A percentile compares a stretch with the other conserved stretches of the same genome.
phyloP scores from a whole-genome alignment of 2,329 filamentous ascomycete genomes.

The Teratosphaeria gauchensis region DNA sequence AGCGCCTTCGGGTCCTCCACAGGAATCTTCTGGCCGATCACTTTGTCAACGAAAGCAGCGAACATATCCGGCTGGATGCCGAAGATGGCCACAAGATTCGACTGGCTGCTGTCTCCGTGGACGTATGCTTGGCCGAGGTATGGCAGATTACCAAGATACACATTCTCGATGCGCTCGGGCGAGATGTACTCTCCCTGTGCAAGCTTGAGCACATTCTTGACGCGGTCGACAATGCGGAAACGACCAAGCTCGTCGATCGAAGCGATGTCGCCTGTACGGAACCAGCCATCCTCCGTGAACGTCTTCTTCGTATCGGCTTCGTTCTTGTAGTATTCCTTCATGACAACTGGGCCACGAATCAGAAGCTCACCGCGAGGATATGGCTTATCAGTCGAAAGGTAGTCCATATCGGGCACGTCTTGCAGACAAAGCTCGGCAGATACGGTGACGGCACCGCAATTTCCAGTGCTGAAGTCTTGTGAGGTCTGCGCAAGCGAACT shows the following conservation, averaged over 20 bases:
- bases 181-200: conserved; percentile 97
- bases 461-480: conserved; percentile 66
- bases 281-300: conserved; percentile 86
- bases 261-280: conserved; percentile 89
- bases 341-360: conserved; percentile 68
- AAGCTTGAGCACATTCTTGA: conserved; percentile 99
- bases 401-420: conserved; percentile 91
- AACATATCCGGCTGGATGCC: conserved; percentile 80
- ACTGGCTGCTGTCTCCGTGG: conserved; percentile 79
- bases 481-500: conserved; percentile 59
- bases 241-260: conserved; percentile 76
- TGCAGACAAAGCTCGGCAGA: conserved; percentile 67
- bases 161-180: conserved; percentile 92
- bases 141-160: conserved; percentile 72
- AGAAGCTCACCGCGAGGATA: conserved; percentile 83
- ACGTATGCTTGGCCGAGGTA: conserved; percentile 76
- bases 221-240: conserved; percentile 87
- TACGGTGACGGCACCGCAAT: conserved; percentile 65
- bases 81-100: conserved; percentile 74
- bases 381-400: conserved; percentile 77
- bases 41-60: conserved; percentile 66
- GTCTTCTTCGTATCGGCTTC: conserved; percentile 75
- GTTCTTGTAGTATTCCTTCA: conserved; percentile 85
- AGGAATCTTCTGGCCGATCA: conserved; percentile 55
- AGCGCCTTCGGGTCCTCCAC: conserved; percentile 58